Evolutionary conservation across 768 basidiomycete genomes (phyloP).

Genomic region (Suillus bovinus): DNA sequence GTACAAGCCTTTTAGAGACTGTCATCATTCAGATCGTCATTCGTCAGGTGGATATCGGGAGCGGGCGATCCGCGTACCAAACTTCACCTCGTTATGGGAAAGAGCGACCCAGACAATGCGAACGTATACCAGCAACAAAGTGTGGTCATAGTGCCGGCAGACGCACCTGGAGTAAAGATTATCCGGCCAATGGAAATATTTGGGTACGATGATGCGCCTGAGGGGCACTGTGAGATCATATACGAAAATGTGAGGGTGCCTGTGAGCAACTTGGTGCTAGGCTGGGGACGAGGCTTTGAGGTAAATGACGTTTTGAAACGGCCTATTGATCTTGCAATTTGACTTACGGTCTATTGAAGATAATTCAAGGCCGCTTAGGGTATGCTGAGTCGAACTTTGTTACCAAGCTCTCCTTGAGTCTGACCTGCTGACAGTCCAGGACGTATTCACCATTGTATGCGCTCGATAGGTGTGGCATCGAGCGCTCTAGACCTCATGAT

Average conservation of each 20-base stretch:
- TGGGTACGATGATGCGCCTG: constrained; percentile 93
- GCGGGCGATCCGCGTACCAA: constrained; percentile 91
- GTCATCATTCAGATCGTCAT: background rate
- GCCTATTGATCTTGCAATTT: background rate
- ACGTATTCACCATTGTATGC: constrained; percentile 98
- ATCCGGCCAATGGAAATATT: constrained; percentile 94
- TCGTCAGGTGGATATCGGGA: constrained; percentile 90
- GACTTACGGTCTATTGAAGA: constrained; percentile 38
- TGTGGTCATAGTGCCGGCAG: constrained; percentile 91
- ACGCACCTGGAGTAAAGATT: constrained; percentile 82
- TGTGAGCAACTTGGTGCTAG: constrained; percentile 76
- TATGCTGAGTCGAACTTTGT: constrained; percentile 31
- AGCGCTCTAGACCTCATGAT: constrained; percentile 86
- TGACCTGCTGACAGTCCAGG: constrained; percentile 61
- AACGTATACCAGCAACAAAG: constrained; percentile 83
- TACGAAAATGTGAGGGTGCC: constrained; percentile 95
- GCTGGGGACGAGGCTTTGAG: constrained; percentile 96
- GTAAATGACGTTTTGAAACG: constrained; percentile 37
- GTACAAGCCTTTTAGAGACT: constrained; percentile 11
- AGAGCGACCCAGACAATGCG: constrained; percentile 85
- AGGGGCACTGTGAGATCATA: constrained; percentile 94
- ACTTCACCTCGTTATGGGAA: constrained; percentile 92
- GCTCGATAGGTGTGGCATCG: constrained; percentile 88
- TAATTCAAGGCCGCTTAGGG: constrained; percentile 96
- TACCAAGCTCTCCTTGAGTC: constrained; percentile 3